Evolutionary conservation across 148 eudicot species (phyloP).

Genomic region (Amaranthus hypochondriacus): DNA sequence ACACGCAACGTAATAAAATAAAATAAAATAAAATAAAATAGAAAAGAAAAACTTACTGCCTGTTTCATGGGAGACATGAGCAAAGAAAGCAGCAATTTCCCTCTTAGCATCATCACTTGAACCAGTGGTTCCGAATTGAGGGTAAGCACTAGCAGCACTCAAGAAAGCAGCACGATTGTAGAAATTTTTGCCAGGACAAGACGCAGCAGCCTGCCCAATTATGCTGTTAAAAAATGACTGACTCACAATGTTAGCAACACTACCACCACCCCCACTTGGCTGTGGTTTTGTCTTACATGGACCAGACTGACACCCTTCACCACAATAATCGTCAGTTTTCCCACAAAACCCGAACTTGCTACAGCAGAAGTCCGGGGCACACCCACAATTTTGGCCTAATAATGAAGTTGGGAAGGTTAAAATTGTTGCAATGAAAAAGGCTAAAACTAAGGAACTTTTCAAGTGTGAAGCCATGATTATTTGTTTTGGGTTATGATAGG

Average conservation of each 20-base stretch:
- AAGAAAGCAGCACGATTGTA: conserved; percentile 45
- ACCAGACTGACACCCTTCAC: conserved; percentile 38
- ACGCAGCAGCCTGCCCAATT: conserved; percentile 23
- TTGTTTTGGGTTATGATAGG: conserved; percentile 20
- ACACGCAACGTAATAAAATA: not conserved
- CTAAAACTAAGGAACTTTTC: conserved; percentile 8
- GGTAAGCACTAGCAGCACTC: conserved; percentile 26
- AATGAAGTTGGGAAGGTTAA: conserved; percentile 18
- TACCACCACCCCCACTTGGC: conserved; percentile 10
- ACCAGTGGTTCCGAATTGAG: conserved; percentile 45
- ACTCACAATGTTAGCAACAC: conserved; percentile 38
- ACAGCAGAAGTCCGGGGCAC: conserved; percentile 38
- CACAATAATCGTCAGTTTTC: conserved; percentile 31
- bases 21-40: not conserved
- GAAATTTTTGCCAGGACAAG: conserved; percentile 54
- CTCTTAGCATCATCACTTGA: conserved; percentile 42
- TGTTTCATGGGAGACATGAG: conserved; percentile 69
- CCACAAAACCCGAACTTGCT: conserved; percentile 50
- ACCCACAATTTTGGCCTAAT: conserved; percentile 43
- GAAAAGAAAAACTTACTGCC: conserved; percentile 38
- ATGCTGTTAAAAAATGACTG: conserved; percentile 51
- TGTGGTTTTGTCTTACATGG: conserved; percentile 28
- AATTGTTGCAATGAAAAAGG: conserved; percentile 15
- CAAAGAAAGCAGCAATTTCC: conserved; percentile 72
- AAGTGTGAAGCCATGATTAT: conserved; percentile 6